A percentile compares a stretch with the other conserved stretches of the same genome.
Evolutionary conservation across 2,329 filamentous ascomycete genomes (phyloP).

Genomic region (Sarocladium strictum): DNA sequence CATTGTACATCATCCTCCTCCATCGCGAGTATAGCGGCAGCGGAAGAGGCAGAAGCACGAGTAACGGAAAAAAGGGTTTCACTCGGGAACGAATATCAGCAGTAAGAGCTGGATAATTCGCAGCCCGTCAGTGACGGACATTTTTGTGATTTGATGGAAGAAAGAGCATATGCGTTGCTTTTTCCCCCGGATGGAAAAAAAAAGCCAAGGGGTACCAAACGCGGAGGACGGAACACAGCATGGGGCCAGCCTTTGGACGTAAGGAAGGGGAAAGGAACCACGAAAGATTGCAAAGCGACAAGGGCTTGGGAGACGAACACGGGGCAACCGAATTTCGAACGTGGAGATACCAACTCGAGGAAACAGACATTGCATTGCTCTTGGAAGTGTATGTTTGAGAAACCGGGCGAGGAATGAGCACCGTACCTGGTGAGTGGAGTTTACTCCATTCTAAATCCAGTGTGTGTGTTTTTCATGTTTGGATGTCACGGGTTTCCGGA

Average conservation of each 20-base stretch:
- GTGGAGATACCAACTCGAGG: not conserved
- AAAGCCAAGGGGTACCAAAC: not conserved
- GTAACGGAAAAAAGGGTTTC: constrained; percentile 1
- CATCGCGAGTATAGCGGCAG: not conserved
- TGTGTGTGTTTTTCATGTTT: not conserved
- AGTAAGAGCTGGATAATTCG: not conserved
- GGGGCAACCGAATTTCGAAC: not conserved
- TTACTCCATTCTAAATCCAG: not conserved
- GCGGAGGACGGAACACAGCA: constrained; percentile 1
- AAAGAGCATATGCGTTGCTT: constrained; percentile 1
- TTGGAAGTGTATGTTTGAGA: not conserved
- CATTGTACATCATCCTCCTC: constrained; percentile 8
- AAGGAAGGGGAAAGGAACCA: constrained; percentile 10
- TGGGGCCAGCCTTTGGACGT: not conserved
- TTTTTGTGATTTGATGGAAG: constrained; percentile 6
- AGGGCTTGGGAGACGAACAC: constrained; percentile 1
- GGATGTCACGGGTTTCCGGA: not conserved
- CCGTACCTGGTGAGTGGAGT: not conserved
- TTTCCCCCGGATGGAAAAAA: not conserved
- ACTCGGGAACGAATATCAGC: not conserved
- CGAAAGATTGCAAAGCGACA: constrained; percentile 11
- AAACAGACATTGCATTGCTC: constrained; percentile 1
- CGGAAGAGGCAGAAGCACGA: constrained; percentile 6
- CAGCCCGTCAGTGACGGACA: not conserved
- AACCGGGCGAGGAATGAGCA: not conserved